Evolutionary conservation across 2,329 filamentous ascomycete species (phyloP).

Genomic region (Elsinoe fawcettii): DNA sequence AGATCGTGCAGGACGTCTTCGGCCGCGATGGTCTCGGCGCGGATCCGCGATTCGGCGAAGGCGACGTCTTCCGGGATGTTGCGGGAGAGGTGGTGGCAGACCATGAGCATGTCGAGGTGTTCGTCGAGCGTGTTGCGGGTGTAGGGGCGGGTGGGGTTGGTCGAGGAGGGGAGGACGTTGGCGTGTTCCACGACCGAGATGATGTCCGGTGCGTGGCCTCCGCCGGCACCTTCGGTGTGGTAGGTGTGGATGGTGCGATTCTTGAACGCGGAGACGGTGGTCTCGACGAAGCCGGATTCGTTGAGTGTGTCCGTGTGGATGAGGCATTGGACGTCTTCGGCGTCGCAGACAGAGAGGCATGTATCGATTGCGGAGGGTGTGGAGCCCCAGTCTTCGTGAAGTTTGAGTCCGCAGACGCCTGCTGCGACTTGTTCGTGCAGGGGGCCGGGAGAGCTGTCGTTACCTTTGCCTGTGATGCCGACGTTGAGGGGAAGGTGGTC

Average conservation of each 20-base stretch:
- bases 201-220: slow-evolving; percentile 92
- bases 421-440: slow-evolving; percentile 74
- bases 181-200: slow-evolving; percentile 83
- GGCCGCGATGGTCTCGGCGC: slow-evolving; percentile 90
- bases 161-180: slow-evolving; percentile 84
- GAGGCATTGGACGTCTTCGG: slow-evolving; percentile 84
- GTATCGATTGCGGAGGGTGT: slow-evolving; percentile 88
- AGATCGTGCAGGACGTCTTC: slow-evolving; percentile 94
- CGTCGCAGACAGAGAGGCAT: slow-evolving; percentile 77
- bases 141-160: slow-evolving; percentile 85
- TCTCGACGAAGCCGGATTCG: slow-evolving; percentile 94
- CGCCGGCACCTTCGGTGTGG: slow-evolving; percentile 91
- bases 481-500: slow-evolving; percentile 78
- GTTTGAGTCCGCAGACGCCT: slow-evolving; percentile 81
- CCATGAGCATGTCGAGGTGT: slow-evolving; percentile 97
- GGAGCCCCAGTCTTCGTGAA: slow-evolving; percentile 93
- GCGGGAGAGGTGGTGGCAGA: slow-evolving; percentile 87
- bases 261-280: slow-evolving; percentile 78
- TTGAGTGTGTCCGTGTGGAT: slow-evolving; percentile 96
- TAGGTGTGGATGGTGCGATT: slow-evolving; percentile 89
- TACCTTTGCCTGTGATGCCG: slow-evolving; percentile 89
- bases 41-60: slow-evolving; percentile 89
- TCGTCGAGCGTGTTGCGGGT: slow-evolving; percentile 91
- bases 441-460: slow-evolving; percentile 63
- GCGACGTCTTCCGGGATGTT: slow-evolving; percentile 94